These are phyloP conservation scores for Cicer chorassanicum DNA, from an alignment of 306 rosid genomes.

Conservation along the genomic window DNA sequence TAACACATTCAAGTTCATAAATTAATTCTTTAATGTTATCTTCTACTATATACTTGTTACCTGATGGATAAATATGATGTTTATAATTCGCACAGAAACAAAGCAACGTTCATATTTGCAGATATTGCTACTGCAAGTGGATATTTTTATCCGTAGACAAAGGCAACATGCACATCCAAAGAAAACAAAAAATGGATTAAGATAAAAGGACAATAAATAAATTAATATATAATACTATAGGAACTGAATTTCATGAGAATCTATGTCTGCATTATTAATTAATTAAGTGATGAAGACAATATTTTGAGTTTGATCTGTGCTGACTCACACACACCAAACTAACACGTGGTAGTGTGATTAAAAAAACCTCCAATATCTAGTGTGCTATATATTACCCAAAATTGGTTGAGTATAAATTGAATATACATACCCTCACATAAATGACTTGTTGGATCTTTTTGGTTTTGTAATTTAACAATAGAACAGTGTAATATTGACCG, in stretches of 20 bases:
- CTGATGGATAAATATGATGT: slow-evolving; percentile 21
- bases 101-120: slow-evolving; percentile 69
- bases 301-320: slow-evolving; percentile 34
- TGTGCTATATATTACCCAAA: not conserved
- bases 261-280: slow-evolving; percentile 35
- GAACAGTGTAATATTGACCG: not conserved
- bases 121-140: slow-evolving; percentile 43
- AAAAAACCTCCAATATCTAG: not conserved
- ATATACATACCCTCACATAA: not conserved
- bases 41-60: not conserved
- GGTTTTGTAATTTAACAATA: not conserved
- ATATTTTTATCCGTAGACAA: not conserved
- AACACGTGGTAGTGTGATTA: slow-evolving; percentile 15
- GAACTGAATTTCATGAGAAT: slow-evolving; percentile 54
- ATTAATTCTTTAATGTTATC: slow-evolving; percentile 13
- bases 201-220: not conserved
- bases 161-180: not conserved
- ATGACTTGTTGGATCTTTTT: not conserved
- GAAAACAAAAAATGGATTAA: not conserved
- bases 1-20: slow-evolving; percentile 40
- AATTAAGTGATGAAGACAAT: slow-evolving; percentile 34
- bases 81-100: slow-evolving; percentile 31
- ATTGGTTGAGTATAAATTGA: not conserved
- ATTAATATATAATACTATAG: not conserved
- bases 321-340: slow-evolving; percentile 11